Base-by-base conservation (phyloP, 768 basidiomycete species). In the Trametes villosa region DNA sequence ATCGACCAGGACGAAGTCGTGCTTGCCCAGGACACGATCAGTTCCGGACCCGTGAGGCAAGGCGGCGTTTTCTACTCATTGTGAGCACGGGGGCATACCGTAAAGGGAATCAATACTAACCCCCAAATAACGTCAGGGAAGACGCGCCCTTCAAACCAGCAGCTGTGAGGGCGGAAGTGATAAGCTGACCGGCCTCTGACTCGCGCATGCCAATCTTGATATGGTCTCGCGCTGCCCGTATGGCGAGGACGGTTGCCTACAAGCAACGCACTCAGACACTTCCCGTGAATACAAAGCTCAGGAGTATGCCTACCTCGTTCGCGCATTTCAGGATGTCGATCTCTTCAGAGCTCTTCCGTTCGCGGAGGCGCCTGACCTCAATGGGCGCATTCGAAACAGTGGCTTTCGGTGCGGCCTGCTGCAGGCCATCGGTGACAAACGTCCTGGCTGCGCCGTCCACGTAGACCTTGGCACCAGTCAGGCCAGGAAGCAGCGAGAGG, bases 21-120 rank as follows among this genome's bases (percentile, higher is more conserved):
- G 67, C 53, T 75, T 70, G 1, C 72, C 74, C 13, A 94, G 77
- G 0, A 68, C 67, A 31, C 86, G 82, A 68, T 94, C 89, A 0
- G 87, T 87, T 2, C 91, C 90, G 36, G 81, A 79, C 7, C 92
- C 94, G 70, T 95, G 94, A 3, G 92, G 93, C 24, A 92, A 82
- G 3, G 92, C 92, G 6, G 92, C 93, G 66, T 94, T 91, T 60
- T 89, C 93, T 94, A 70, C 13, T 12, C 62, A 30, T 66, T 47
- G 30, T 33, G 26, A 27, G 41, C 29, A 41, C 24, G 33, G 7
- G 17, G 13, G 4, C 27, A 12, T 22, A 6, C 34, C n/a, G 18
- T 22, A 13, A 3, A 12, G 18, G 38, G 20, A 3, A 31, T 17
- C 50, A 0, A 18, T 30, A 33, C 83, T 57, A 63, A 91, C 92